These are phyloP conservation scores for Cystobasidium slooffiae DNA, from an alignment of 1,284 basidiomycete species.

Conservation along the genomic window DNA sequence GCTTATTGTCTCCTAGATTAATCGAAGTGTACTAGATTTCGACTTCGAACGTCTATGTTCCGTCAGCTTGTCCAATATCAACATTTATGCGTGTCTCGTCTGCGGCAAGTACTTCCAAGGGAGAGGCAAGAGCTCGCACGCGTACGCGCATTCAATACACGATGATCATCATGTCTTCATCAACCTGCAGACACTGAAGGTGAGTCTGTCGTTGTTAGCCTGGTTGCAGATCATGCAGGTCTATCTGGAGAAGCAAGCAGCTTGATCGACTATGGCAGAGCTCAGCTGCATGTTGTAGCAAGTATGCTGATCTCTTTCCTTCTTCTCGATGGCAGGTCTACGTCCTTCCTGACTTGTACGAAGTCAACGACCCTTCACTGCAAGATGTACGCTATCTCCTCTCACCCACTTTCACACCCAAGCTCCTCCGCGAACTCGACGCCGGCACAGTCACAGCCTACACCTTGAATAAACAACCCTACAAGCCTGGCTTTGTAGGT, in stretches of 20 bases:
- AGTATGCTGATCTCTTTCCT: background rate
- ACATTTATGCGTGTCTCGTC: constrained; percentile 96
- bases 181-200: constrained; percentile 89
- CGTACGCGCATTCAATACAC: constrained; percentile 95
- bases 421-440: constrained; percentile 68
- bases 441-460: constrained; percentile 59
- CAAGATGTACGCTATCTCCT: constrained; percentile 93
- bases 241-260: no score
- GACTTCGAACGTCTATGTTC: constrained; percentile 99
- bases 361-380: constrained; percentile 90
- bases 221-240: constrained; percentile 1
- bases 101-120: constrained; percentile 99
- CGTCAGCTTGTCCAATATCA: constrained; percentile 92
- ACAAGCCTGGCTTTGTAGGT: constrained; percentile 92
- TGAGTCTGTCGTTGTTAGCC: constrained; percentile 56
- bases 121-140: constrained; percentile 86
- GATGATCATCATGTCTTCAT: constrained; percentile 99
- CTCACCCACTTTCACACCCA: constrained; percentile 73
- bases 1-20: constrained; percentile 66
- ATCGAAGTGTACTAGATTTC: constrained; percentile 87
- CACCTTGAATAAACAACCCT: constrained; percentile 78
- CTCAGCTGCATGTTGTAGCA: background rate
- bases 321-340: constrained; percentile 70
- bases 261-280: constrained; percentile 38
- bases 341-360: constrained; percentile 96